Percentiles rank a stretch among this genome's conserved stretches.
These are phyloP conservation scores for Fusarium liriodendri DNA, from an alignment of 2,329 filamentous ascomycete genomes.

Conservation along the genomic window DNA sequence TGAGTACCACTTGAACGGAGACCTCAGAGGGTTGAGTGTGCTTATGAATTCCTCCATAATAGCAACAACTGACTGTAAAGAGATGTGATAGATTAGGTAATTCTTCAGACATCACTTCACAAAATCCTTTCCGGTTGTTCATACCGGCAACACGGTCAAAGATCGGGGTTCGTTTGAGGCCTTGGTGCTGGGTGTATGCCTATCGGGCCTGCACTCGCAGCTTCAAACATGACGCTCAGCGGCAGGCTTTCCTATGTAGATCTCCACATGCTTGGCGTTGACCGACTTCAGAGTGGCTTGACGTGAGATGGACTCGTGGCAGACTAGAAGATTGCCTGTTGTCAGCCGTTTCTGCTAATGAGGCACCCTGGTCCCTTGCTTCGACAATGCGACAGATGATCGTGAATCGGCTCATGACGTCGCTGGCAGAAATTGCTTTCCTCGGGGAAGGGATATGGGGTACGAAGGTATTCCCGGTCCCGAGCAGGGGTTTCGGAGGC, in stretches of 20 bases:
- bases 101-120: not conserved
- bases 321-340: constrained; percentile 3
- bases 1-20: not conserved
- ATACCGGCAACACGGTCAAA: not conserved
- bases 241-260: constrained; percentile 6
- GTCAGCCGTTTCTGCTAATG: constrained; percentile 2
- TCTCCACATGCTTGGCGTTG: constrained; percentile 28
- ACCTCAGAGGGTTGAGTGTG: not conserved
- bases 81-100: constrained; percentile 1
- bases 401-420: constrained; percentile 28
- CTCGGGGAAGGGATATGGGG: not conserved
- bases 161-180: not conserved
- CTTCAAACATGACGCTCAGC: constrained; percentile 11
- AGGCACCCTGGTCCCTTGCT: not conserved
- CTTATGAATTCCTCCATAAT: not conserved
- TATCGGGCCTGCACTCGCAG: constrained; percentile 15
- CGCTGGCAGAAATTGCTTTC: constrained; percentile 3
- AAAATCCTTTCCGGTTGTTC: not conserved
- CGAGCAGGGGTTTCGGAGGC: constrained; percentile 6
- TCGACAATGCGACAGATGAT: not conserved
- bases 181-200: constrained; percentile 25
- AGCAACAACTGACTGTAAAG: not conserved
- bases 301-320: constrained; percentile 10
- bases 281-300: constrained; percentile 19
- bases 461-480: constrained; percentile 4